Percentiles rank a stretch among this genome's conserved stretches.
Evolutionary conservation across 306 rosid species (phyloP).

Genomic region (Trifolium subterraneum): DNA sequence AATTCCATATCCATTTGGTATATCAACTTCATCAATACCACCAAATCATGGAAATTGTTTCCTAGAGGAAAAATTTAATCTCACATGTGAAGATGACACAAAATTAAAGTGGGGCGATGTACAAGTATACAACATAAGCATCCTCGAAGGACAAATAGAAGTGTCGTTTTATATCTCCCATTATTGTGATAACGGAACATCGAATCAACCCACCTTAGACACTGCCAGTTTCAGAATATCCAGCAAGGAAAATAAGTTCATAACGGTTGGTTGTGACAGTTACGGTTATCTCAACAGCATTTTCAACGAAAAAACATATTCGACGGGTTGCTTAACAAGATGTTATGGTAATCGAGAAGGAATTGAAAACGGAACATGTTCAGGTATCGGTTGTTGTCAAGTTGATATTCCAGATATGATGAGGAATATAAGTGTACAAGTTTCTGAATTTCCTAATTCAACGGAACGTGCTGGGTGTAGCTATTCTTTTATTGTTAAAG

Average conservation of each 20-base stretch:
- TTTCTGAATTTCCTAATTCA: not conserved
- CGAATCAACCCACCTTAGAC: not conserved
- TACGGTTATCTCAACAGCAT: not conserved
- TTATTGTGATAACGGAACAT: not conserved
- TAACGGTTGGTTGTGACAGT: not conserved
- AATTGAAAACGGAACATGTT: not conserved
- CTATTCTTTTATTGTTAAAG: not conserved
- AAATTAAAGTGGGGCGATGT: not conserved
- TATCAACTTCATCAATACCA: not conserved
- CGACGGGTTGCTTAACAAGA: not conserved
- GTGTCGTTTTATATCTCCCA: not conserved
- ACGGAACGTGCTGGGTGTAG: not conserved
- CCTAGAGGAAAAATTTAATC: not conserved
- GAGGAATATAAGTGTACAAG: conserved; percentile 6
- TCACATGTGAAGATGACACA: not conserved
- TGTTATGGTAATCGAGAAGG: not conserved
- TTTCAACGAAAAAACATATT: not conserved
- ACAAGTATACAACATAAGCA: not conserved
- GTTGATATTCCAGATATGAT: not conserved
- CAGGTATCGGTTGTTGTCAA: not conserved
- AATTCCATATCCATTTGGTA: not conserved
- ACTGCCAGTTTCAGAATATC: not conserved
- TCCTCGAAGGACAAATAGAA: not conserved
- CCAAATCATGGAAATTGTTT: not conserved
- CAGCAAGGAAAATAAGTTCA: not conserved